Conservation (phyloP, 1,284 basidiomycete genomes). For the Apiotrichum domesticum region DNA sequence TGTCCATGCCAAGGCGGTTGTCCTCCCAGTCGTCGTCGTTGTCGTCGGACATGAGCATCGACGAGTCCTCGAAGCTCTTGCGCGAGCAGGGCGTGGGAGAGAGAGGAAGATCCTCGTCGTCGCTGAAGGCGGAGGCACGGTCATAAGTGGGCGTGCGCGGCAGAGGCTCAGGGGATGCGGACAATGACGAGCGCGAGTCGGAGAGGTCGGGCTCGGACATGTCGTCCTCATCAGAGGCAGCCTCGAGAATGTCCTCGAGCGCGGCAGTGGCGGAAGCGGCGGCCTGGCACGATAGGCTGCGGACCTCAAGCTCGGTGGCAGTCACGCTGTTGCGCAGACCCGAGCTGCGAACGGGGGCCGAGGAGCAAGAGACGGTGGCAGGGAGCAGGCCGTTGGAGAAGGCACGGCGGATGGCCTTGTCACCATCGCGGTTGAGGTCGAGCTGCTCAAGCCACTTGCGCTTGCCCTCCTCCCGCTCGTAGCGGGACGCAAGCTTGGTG, state of each 20-base stretch:
- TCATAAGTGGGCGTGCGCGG: conserved; percentile 10
- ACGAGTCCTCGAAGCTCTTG: conserved; percentile 7
- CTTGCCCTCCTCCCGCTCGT: conserved; percentile 44
- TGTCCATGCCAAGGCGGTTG: not conserved
- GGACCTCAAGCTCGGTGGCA: conserved; percentile 21
- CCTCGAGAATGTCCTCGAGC: conserved; percentile 10
- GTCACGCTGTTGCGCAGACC: conserved; percentile 27
- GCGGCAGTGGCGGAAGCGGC: not conserved
- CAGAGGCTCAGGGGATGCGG: conserved; percentile 12
- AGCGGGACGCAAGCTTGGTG: conserved; percentile 31
- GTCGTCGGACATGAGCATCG: conserved; percentile 5
- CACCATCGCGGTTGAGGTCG: conserved; percentile 35
- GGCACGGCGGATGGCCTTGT: conserved; percentile 37
- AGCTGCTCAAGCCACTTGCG: conserved; percentile 40
- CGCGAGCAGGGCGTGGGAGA: not conserved
- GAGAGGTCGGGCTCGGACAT: conserved; percentile 12
- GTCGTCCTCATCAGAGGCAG: conserved; percentile 8
- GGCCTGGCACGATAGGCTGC: not conserved
- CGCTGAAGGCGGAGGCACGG: not conserved
- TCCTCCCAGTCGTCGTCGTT: conserved; percentile 11
- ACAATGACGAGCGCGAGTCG: conserved; percentile 9
- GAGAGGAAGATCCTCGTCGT: not conserved
- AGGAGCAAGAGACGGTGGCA: conserved; percentile 1
- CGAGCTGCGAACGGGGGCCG: conserved; percentile 21
- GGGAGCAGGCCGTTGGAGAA: conserved; percentile 31